phyloP scores from a whole-genome alignment of 1,284 basidiomycete genomes.

The Salmacisia buchloeana region DNA sequence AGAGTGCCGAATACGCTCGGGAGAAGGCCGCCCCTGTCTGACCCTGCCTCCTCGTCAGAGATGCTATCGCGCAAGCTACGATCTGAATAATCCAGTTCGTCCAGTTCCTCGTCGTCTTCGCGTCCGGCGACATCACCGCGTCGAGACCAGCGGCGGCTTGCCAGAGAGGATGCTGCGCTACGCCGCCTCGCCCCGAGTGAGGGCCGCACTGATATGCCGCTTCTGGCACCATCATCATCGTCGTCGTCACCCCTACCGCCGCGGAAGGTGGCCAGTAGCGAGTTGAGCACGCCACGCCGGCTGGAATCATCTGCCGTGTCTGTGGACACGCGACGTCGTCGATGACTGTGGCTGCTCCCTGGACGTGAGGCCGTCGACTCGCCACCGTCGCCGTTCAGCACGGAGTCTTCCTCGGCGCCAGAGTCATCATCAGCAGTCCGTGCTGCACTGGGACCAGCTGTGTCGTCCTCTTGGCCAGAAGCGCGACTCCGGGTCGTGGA shows the following conservation, averaged over 20 bases:
- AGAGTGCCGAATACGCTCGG: constrained; percentile 44
- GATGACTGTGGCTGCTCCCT: constrained; percentile 17
- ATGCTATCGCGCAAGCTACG: constrained; percentile 17
- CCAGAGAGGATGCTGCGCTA: constrained; percentile 23
- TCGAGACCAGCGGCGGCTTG: constrained; percentile 17
- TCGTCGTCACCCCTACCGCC: constrained; percentile 31
- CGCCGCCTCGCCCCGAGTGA: constrained; percentile 25
- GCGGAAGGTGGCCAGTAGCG: constrained; percentile 40
- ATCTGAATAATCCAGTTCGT: constrained; percentile 14
- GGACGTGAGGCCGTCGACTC: constrained; percentile 13
- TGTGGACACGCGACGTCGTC: constrained; percentile 8
- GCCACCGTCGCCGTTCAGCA: constrained; percentile 9
- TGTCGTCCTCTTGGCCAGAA: constrained; percentile 5
- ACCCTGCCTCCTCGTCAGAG: constrained; percentile 35
- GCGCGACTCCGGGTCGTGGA: neutral
- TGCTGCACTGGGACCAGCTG: constrained; percentile 23
- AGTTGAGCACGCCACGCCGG: constrained; percentile 39
- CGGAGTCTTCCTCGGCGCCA: constrained; percentile 21
- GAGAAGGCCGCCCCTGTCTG: constrained; percentile 31
- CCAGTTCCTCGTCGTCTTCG: neutral
- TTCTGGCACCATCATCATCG: constrained; percentile 27
- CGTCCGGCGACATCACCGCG: constrained; percentile 11
- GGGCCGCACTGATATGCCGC: constrained; percentile 25
- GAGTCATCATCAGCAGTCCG: constrained; percentile 22
- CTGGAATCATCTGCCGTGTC: constrained; percentile 13